A percentile compares a stretch with the other conserved stretches of the same genome.
These are phyloP conservation scores for Obelidium mucronatum DNA, from an alignment of 192 early-diverging fungal genomes.

Conservation along the genomic window DNA sequence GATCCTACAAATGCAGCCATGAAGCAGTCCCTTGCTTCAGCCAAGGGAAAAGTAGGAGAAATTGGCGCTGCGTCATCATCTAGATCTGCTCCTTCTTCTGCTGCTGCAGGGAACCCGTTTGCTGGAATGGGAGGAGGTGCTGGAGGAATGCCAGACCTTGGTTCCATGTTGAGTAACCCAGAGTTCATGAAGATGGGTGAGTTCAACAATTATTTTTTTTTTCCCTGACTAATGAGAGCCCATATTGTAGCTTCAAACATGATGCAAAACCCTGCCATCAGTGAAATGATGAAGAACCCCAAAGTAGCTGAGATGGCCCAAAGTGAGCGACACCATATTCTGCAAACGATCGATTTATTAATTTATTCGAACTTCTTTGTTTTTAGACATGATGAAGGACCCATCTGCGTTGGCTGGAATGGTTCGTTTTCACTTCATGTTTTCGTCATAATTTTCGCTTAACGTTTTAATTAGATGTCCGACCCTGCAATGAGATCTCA, in stretches of 20 bases:
- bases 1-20: conserved; percentile 84
- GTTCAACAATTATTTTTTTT: too few species aligned
- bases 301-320: conserved; percentile 81
- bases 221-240: conserved; percentile 3
- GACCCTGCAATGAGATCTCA: conserved; percentile 66
- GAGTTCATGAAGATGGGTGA: conserved; percentile 93
- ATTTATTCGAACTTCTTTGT: too few species aligned
- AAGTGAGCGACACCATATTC: too few species aligned
- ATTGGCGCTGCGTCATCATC: conserved; percentile 18
- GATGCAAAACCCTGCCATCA: conserved; percentile 80
- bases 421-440: too few species aligned
- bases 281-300: conserved; percentile 91
- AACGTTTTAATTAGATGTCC: too few species aligned
- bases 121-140: conserved; percentile 62
- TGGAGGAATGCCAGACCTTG: conserved; percentile 73
- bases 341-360: too few species aligned
- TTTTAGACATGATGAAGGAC: conserved; percentile 76
- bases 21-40: conserved; percentile 76
- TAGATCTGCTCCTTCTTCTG: conserved; percentile 7
- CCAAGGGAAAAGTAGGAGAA: conserved; percentile 54
- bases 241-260: conserved; percentile 41
- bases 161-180: conserved; percentile 90
- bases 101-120: conserved; percentile 52
- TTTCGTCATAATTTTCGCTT: too few species aligned
- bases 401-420: conserved; percentile 65